These are phyloP conservation scores for Clohesyomyces aquaticus DNA, from an alignment of 495 filamentous ascomycete genomes.

Conservation along the genomic window DNA sequence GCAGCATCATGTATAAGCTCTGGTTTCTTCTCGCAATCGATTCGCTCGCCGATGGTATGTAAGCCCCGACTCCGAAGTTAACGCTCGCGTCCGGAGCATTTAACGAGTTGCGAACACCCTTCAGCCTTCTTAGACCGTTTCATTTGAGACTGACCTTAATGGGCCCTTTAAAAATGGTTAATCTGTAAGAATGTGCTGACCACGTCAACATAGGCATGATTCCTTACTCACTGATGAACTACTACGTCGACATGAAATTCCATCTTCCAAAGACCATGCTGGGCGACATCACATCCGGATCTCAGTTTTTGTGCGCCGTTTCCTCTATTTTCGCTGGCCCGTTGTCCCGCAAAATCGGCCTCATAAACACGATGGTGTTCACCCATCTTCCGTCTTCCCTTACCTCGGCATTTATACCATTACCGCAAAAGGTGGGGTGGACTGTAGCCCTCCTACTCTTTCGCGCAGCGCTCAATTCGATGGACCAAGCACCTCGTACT, in stretches of 20 bases:
- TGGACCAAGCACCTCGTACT: conserved; percentile 80
- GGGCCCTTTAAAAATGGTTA: too few relatives aligned
- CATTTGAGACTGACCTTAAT: too few relatives aligned
- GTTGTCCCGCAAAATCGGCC: conserved; percentile 73
- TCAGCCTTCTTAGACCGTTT: too few relatives aligned
- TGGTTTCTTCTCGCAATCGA: conserved; percentile 81
- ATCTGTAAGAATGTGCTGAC: too few relatives aligned
- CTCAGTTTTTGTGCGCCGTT: conserved; percentile 62
- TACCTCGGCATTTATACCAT: conserved; percentile 68
- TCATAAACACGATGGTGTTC: conserved; percentile 87
- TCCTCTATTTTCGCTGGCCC: conserved; percentile 75
- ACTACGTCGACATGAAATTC: conserved; percentile 79
- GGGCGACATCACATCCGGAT: conserved; percentile 33
- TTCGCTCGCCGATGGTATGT: conserved; percentile 75
- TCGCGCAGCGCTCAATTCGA: conserved; percentile 69
- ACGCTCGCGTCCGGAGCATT: too few relatives aligned
- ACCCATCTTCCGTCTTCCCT: conserved; percentile 78
- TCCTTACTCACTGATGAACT: conserved; percentile 54
- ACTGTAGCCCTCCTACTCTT: conserved; percentile 62
- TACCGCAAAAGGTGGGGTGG: conserved; percentile 61
- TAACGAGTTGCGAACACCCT: too few relatives aligned
- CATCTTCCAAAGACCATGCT: conserved; percentile 62
- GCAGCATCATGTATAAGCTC: conserved; percentile 66
- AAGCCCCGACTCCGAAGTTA: too few relatives aligned
- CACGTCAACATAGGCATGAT: too few relatives aligned